Evolutionary conservation across 306 rosid genomes (phyloP), one percentile per base, ranked within the genome.

Genomic region (Dalbergia cochinchinensis): DNA sequence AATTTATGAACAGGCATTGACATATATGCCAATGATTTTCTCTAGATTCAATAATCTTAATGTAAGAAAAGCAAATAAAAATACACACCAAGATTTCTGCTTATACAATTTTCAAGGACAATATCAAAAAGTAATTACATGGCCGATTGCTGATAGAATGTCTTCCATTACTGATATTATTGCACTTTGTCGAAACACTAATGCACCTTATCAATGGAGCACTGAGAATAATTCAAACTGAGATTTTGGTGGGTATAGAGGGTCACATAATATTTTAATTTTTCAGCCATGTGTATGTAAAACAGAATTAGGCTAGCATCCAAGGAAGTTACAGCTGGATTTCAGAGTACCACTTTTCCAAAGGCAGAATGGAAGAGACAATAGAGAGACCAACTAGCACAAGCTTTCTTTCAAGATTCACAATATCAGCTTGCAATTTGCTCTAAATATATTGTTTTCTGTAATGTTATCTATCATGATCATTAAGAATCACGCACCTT

Each of bases 351-450:
- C 4, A 16, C 18, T 70, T 69, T 71, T 44, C 12, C 41, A 20
- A 37, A 31, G 77, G 16, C 41, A 78, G 63, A 69, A 34, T 70
- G 55, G 39, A 59, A 69, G 41, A 33, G 62, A 18, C 13, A 60
- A 45, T n/a, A 47, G 59, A 33, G 18, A 45, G 34, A 8, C 14
- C 50, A 76, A 69, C 51, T 37, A 68, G 66, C 11, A 3, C 39
- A 48, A 47, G 19, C 20, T 57, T 41, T 33, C 68, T 65, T 65
- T 72, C 47, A 81, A 45, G 44, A 42, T 59, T 74, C 70, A 64
- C 53, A 44, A 61, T 48, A 68, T 60, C 14, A 22, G 19, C 7
- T 10, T 19, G 19, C 66, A 81, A 74, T 59, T 81, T n/a, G 51
- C 33, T 33, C 71, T 16, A 47, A 18, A 64, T 34, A 50, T 61